phyloP scores from a whole-genome alignment of 1,284 basidiomycete genomes.

The Pseudozyma sp. region DNA sequence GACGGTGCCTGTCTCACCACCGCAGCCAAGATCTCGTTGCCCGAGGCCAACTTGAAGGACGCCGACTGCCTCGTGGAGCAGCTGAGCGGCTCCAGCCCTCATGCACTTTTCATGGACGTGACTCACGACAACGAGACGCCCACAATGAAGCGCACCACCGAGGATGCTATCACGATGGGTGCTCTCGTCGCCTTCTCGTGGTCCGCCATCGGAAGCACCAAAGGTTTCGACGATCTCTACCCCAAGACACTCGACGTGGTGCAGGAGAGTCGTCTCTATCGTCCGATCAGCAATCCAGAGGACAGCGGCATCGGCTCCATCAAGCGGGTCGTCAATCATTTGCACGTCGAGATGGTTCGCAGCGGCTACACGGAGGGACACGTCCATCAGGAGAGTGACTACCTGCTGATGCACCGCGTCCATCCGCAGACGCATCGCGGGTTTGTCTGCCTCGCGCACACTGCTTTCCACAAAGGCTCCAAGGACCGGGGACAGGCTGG shows the following conservation, averaged over 20 bases:
- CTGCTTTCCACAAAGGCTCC: slow-evolving; percentile 55
- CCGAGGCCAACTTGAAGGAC: slow-evolving; percentile 38
- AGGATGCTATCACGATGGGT: slow-evolving; percentile 65
- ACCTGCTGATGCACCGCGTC: slow-evolving; percentile 60
- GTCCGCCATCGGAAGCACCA: slow-evolving; percentile 63
- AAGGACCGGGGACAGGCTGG: slow-evolving; percentile 53
- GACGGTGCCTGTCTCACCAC: slow-evolving; percentile 56
- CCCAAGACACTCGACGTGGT: slow-evolving; percentile 61
- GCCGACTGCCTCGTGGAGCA: slow-evolving; percentile 50
- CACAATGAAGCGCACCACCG: slow-evolving; percentile 59
- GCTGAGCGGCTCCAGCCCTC: slow-evolving; percentile 56
- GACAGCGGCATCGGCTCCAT: slow-evolving; percentile 55
- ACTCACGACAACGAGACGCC: slow-evolving; percentile 66
- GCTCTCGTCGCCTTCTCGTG: slow-evolving; percentile 63
- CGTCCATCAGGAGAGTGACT: slow-evolving; percentile 62
- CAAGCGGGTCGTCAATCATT: slow-evolving; percentile 61
- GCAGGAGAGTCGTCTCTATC: slow-evolving; percentile 55
- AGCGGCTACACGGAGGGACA: slow-evolving; percentile 61
- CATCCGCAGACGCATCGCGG: slow-evolving; percentile 64
- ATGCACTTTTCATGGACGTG: slow-evolving; percentile 65
- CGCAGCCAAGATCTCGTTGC: slow-evolving; percentile 72
- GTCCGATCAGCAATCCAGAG: slow-evolving; percentile 33
- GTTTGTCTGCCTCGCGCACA: slow-evolving; percentile 59
- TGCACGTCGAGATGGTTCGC: slow-evolving; percentile 63
- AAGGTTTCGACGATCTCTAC: slow-evolving; percentile 64